Conservation (phyloP, 2,329 filamentous ascomycete genomes). For the Curvularia sp. region DNA sequence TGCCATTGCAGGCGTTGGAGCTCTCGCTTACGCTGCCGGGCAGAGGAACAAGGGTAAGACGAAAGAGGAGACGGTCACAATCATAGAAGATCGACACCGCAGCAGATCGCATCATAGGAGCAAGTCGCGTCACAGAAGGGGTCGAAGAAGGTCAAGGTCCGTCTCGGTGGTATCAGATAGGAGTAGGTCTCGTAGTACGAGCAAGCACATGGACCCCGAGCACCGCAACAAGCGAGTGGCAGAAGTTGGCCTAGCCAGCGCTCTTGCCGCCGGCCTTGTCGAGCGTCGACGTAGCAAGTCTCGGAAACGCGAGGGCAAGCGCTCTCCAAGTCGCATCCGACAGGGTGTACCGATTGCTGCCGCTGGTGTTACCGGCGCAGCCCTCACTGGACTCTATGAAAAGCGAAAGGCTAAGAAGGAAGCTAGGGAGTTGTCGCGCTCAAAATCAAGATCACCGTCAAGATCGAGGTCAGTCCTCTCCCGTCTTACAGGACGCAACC, state of each 20-base stretch:
- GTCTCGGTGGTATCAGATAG: slow-evolving; percentile 39
- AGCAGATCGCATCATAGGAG: slow-evolving; percentile 35
- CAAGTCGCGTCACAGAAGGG: slow-evolving; percentile 53
- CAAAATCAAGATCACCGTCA: slow-evolving; percentile 48
- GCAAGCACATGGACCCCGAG: slow-evolving; percentile 52
- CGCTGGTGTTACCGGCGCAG: slow-evolving; percentile 67
- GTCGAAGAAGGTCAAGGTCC: slow-evolving; percentile 42
- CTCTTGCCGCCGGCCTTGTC: slow-evolving; percentile 67
- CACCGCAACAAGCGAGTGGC: slow-evolving; percentile 66
- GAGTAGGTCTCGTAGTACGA: slow-evolving; percentile 53
- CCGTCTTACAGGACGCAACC: slow-evolving; percentile 45
- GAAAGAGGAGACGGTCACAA: slow-evolving; percentile 44
- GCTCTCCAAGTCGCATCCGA: slow-evolving; percentile 63
- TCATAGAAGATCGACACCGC: slow-evolving; percentile 52
- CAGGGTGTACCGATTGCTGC: slow-evolving; percentile 66
- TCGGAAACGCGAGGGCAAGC: slow-evolving; percentile 58
- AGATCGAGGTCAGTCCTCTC: slow-evolving; percentile 57
- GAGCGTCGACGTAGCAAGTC: slow-evolving; percentile 66
- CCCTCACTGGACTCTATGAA: slow-evolving; percentile 67
- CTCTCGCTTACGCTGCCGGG: slow-evolving; percentile 61
- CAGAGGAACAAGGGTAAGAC: slow-evolving; percentile 58
- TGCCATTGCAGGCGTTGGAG: slow-evolving; percentile 66
- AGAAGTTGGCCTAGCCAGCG: slow-evolving; percentile 67
- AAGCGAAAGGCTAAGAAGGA: slow-evolving; percentile 67
- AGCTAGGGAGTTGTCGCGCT: slow-evolving; percentile 55